Base-by-base conservation (phyloP, 331 rosid genomes). In the Erythrophleum ivorense region DNA sequence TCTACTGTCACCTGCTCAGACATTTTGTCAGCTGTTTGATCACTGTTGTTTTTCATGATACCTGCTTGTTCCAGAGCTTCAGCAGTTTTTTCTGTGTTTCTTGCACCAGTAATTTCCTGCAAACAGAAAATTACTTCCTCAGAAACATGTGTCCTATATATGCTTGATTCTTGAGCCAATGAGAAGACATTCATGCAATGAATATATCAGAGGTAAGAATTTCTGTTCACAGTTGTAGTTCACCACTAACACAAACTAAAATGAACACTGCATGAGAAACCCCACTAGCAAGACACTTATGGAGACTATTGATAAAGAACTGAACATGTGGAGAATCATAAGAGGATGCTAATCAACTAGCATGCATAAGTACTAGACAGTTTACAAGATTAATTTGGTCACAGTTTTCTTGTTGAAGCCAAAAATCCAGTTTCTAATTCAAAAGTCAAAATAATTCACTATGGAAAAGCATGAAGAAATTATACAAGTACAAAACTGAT, bases 101-200 rank as follows among this genome's bases (percentile, higher is more conserved):
- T 80, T 16, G 79, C 78, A 40, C 58, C 82, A 86, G 76, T 50
- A 60, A 63, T 76, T 82, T 81, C 92, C 97, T 92, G 92, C 77
- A 79, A 82, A 55, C 59, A 48, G 43, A 79, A 81, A 75, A 31
- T 63, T 70, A 70, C 54, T 41, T 63, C 41, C 79, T 80, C 14
- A 46, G 57, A 50, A 33, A 45, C 59, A 29, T 68, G 68, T 41
- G 53, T 38, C 43, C 54, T 77, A 49, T 38, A 18, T 66, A 59
- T 16, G 15, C 49, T 75, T 73, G 5, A 60, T 38, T 29, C 18
- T 62, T 1, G 75, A 81, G 68, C 75, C 88, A 82, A 80, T 6
- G 72, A 80, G 14, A 59, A 59, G 57, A 72, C 83, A 79, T 70
- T 57, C 71, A 45, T 21, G 34, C 77, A 85, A 34, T 34, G 5